These are phyloP conservation scores for Fusarium clavum DNA, from an alignment of 2,329 filamentous ascomycete genomes.

Conservation along the genomic window DNA sequence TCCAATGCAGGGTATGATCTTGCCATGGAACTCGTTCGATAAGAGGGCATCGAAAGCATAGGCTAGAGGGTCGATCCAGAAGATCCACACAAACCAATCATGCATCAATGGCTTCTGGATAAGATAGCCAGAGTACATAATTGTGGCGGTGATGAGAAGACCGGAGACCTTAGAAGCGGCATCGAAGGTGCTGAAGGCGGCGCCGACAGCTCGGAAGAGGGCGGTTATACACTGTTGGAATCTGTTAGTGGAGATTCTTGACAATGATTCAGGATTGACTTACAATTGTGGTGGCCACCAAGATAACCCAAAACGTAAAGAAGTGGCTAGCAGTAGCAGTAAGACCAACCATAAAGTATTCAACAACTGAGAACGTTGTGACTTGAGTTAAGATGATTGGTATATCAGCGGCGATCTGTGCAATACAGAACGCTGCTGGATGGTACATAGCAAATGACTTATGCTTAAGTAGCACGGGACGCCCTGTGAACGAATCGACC, in stretches of 20 bases:
- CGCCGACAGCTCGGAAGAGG: slow-evolving; percentile 67
- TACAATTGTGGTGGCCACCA: slow-evolving; percentile 64
- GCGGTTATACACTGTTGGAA: slow-evolving; percentile 64
- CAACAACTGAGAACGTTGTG: slow-evolving; percentile 65
- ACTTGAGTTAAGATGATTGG: slow-evolving; percentile 70
- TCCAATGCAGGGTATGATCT: slow-evolving; percentile 63
- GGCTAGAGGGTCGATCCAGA: slow-evolving; percentile 74
- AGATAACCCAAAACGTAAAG: slow-evolving; percentile 70
- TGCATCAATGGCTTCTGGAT: slow-evolving; percentile 72
- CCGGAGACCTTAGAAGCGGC: slow-evolving; percentile 68
- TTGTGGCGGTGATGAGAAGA: slow-evolving; percentile 60
- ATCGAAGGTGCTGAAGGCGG: slow-evolving; percentile 67
- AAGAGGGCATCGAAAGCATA: slow-evolving; percentile 77
- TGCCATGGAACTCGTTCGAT: slow-evolving; percentile 75
- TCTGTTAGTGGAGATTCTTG: not conserved
- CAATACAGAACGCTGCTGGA: slow-evolving; percentile 69
- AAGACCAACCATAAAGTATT: slow-evolving; percentile 74
- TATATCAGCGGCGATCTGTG: slow-evolving; percentile 66
- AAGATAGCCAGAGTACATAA: slow-evolving; percentile 74
- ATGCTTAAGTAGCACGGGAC: slow-evolving; percentile 70
- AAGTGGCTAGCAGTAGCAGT: slow-evolving; percentile 63
- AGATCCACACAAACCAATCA: slow-evolving; percentile 72
- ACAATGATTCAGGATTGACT: slow-evolving; percentile 15
- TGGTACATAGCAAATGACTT: slow-evolving; percentile 68
- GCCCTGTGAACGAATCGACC: slow-evolving; percentile 69